Evolutionary conservation across 306 rosid species (phyloP).

Genomic region (Quercus alba): DNA sequence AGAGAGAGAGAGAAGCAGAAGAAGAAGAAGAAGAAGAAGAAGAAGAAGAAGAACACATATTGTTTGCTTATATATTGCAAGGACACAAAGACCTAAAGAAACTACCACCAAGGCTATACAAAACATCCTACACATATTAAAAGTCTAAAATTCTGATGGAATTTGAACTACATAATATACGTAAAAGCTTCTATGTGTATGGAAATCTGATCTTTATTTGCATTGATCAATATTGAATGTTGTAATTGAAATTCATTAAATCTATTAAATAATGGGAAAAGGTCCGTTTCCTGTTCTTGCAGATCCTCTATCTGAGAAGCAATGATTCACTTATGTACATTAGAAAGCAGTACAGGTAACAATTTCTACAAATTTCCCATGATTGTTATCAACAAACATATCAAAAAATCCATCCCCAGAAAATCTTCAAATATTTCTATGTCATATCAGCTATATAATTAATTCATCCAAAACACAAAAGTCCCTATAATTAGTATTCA

Average conservation of each 20-base stretch:
- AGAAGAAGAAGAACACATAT: too few species aligned
- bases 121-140: not conserved
- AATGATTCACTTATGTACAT: not conserved
- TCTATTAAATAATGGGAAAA: not conserved
- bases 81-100: too few species aligned
- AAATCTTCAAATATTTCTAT: not conserved
- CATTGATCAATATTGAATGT: not conserved
- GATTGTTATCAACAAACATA: not conserved
- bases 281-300: not conserved
- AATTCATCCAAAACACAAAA: not conserved
- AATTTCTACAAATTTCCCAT: not conserved
- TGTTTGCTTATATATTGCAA: too few species aligned
- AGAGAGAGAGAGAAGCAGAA: not conserved
- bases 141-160: not conserved
- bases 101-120: too few species aligned
- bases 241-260: not conserved
- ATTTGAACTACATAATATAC: not conserved
- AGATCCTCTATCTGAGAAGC: not conserved
- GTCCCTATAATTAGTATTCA: not conserved
- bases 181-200: not conserved
- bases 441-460: not conserved
- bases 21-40: not conserved
- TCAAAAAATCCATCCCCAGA: not conserved
- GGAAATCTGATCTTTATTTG: not conserved
- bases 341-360: not conserved